phyloP scores from a whole-genome alignment of 2,329 filamentous ascomycete species.

The Diaporthe longicolla region DNA sequence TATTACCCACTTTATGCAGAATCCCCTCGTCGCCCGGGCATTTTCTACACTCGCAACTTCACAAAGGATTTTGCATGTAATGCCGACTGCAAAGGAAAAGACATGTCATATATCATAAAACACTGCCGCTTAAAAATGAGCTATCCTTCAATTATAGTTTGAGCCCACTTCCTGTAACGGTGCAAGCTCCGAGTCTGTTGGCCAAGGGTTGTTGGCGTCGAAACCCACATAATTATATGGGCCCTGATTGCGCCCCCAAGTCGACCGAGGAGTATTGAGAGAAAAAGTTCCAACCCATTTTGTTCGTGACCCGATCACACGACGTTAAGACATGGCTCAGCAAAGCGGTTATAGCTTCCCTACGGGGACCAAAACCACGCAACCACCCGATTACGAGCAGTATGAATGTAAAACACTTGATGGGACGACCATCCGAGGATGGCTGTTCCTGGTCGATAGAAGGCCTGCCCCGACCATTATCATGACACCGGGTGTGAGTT shows the following conservation, averaged over 20 bases:
- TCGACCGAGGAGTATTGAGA: background rate
- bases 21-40: background rate
- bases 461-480: background rate
- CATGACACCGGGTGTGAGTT: conserved; percentile 13
- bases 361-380: background rate
- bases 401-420: conserved; percentile 12
- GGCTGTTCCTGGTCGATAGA: background rate
- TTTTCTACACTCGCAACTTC: background rate
- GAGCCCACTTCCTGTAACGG: background rate
- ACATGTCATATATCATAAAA: background rate
- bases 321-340: background rate
- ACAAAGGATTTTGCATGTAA: background rate
- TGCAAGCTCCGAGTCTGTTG: background rate
- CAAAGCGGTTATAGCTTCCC: background rate
- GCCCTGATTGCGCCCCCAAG: background rate
- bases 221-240: background rate
- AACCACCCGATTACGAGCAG: background rate
- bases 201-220: background rate
- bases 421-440: background rate
- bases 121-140: too few relatives aligned
- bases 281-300: background rate
- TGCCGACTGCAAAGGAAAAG: background rate
- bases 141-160: background rate
- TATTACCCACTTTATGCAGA: background rate
- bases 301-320: background rate